Conservation (phyloP, 805 yeast species). For the Cyberlindnera subsufficiens region DNA sequence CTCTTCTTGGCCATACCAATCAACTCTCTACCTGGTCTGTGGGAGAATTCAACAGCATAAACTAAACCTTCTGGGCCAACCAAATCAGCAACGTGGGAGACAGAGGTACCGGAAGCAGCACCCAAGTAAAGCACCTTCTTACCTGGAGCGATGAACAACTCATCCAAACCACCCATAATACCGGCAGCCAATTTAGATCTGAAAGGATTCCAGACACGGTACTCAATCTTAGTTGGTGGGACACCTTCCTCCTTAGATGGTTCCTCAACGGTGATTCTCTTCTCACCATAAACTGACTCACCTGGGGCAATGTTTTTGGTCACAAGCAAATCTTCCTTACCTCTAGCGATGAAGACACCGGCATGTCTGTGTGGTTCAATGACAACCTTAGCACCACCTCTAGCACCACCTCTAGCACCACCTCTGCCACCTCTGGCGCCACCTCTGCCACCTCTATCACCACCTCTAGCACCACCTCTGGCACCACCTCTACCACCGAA, state of each 20-base stretch:
- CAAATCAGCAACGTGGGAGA: constrained; percentile 95
- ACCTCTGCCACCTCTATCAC: constrained; percentile 48
- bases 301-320: constrained; percentile 98
- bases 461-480: constrained; percentile 42
- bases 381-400: constrained; percentile 92
- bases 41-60: constrained; percentile 98
- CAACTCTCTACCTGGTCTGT: constrained; percentile 99
- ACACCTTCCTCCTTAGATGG: constrained; percentile 85
- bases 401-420: constrained; percentile 76
- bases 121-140: constrained; percentile 95
- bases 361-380: constrained; percentile 99
- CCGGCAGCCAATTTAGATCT: constrained; percentile 99
- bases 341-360: constrained; percentile 98
- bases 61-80: constrained; percentile 99
- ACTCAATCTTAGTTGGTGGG: constrained; percentile 91
- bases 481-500: constrained; percentile 45
- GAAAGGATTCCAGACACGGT: constrained; percentile 99
- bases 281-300: constrained; percentile 97
- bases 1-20: constrained; percentile 99
- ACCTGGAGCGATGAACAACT: constrained; percentile 95
- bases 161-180: constrained; percentile 99
- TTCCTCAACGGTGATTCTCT: constrained; percentile 90
- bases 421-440: constrained; percentile 56
- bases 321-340: constrained; percentile 96
- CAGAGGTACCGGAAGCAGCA: constrained; percentile 99